A percentile compares a stretch with the other conserved stretches of the same genome.
Evolutionary conservation across 352 stramenopile species (phyloP).

Genomic region (Phytophthora ramorum): DNA sequence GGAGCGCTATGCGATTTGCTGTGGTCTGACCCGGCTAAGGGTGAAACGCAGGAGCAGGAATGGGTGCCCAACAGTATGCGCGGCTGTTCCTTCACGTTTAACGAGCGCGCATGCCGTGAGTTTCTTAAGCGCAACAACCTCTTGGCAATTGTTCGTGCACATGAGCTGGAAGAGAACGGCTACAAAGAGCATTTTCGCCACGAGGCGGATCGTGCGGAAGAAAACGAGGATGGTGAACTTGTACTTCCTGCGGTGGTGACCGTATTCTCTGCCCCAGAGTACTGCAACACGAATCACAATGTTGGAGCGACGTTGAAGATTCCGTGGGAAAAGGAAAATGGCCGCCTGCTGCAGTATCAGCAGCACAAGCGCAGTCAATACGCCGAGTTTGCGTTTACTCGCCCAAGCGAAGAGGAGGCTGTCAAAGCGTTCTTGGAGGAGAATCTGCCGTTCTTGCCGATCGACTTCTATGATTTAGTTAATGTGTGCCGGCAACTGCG

Average conservation of each 20-base stretch:
- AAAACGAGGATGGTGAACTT: slow-evolving; percentile 21
- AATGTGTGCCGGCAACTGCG: slow-evolving; percentile 66
- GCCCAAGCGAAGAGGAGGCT: slow-evolving; percentile 61
- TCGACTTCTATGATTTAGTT: slow-evolving; percentile 84
- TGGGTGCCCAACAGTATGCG: slow-evolving; percentile 75
- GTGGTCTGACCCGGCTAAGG: slow-evolving; percentile 99
- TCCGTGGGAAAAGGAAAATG: slow-evolving; percentile 52
- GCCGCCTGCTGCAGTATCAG: slow-evolving; percentile 58
- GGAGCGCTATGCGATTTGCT: slow-evolving; percentile 98
- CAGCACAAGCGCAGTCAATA: slow-evolving; percentile 75
- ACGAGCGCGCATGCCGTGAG: slow-evolving; percentile 60
- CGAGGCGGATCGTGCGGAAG: slow-evolving; percentile 17
- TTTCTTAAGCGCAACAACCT: slow-evolving; percentile 77
- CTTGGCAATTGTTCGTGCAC: slow-evolving; percentile 75
- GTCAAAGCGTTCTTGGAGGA: slow-evolving; percentile 60
- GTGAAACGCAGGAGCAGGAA: slow-evolving; percentile 46
- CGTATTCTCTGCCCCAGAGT: slow-evolving; percentile 86
- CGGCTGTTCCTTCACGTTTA: slow-evolving; percentile 87
- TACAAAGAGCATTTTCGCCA: slow-evolving; percentile 77
- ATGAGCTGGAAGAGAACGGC: slow-evolving; percentile 82
- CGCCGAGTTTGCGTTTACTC: slow-evolving; percentile 60
- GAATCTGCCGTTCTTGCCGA: slow-evolving; percentile 72
- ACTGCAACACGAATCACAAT: slow-evolving; percentile 87
- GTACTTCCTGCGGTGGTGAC: slow-evolving; percentile 70
- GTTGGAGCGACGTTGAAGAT: slow-evolving; percentile 80